A percentile compares a stretch with the other conserved stretches of the same genome.
These are phyloP conservation scores for Polytrichum formosum DNA, from an alignment of 225 moss, liverwort and hornwort species.

Conservation along the genomic window DNA sequence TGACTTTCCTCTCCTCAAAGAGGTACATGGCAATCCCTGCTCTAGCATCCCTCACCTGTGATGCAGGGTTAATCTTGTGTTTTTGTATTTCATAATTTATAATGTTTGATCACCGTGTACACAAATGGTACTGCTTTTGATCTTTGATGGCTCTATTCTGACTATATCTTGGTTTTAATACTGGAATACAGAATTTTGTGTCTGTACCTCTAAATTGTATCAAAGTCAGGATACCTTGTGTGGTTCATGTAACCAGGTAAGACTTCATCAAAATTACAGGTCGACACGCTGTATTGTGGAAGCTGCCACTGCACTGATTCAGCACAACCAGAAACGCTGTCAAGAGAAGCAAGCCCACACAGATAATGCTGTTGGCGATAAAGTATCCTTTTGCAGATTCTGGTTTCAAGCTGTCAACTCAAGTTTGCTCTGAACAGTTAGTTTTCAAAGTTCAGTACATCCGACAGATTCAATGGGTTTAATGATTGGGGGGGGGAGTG, in stretches of 20 bases:
- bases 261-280: conserved; percentile 92
- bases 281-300: conserved; percentile 92
- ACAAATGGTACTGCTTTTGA: no score
- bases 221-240: conserved; percentile 5
- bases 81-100: background rate
- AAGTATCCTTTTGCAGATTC: conserved; percentile 42
- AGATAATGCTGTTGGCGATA: conserved; percentile 74
- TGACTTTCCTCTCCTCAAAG: conserved; percentile 75
- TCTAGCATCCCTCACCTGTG: background rate
- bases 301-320: conserved; percentile 79
- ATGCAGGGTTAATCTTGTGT: background rate
- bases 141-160: no score
- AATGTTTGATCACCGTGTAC: no score
- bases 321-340: conserved; percentile 69
- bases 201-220: background rate
- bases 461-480: background rate
- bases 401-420: background rate
- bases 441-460: no score
- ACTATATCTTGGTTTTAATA: no score
- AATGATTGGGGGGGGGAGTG: background rate
- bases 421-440: background rate
- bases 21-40: conserved; percentile 35
- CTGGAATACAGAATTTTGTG: no score
- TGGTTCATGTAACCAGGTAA: conserved; percentile 44
- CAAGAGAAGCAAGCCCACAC: conserved; percentile 67